Evolutionary conservation across 768 basidiomycete genomes (phyloP).

Genomic region (Mycena metata): DNA sequence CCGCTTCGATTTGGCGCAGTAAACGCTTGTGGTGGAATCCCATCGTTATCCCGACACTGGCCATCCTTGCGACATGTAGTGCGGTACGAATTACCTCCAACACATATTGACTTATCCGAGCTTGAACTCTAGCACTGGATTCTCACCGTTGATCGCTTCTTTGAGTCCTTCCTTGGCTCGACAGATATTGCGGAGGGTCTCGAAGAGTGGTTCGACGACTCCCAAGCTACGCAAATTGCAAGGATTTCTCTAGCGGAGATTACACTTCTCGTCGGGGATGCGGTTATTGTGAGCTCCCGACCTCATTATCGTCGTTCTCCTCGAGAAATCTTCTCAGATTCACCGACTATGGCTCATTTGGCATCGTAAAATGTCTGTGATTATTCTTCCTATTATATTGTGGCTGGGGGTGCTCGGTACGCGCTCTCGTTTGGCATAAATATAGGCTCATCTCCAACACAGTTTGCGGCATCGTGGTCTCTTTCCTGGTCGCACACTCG

Average conservation of each 20-base stretch:
- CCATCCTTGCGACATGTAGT: not conserved
- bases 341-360: slow-evolving; percentile 1
- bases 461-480: not conserved
- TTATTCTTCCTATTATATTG: not conserved
- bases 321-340: not conserved
- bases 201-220: not conserved
- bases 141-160: not conserved
- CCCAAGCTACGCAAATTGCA: not conserved
- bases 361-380: not conserved
- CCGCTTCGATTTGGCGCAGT: not conserved
- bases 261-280: not conserved
- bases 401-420: not conserved
- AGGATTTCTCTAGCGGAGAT: not conserved
- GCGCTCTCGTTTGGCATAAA: too few species aligned
- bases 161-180: not conserved
- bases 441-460: not conserved
- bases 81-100: not conserved
- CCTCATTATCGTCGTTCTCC: not conserved
- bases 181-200: not conserved
- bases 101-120: not conserved
- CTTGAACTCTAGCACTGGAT: slow-evolving; percentile 3
- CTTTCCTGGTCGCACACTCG: not conserved
- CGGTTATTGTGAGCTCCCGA: not conserved
- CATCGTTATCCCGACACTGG: not conserved
- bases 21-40: not conserved